Evolutionary conservation across 148 eudicot species (phyloP).

Genomic region (Camellia granthamiana): DNA sequence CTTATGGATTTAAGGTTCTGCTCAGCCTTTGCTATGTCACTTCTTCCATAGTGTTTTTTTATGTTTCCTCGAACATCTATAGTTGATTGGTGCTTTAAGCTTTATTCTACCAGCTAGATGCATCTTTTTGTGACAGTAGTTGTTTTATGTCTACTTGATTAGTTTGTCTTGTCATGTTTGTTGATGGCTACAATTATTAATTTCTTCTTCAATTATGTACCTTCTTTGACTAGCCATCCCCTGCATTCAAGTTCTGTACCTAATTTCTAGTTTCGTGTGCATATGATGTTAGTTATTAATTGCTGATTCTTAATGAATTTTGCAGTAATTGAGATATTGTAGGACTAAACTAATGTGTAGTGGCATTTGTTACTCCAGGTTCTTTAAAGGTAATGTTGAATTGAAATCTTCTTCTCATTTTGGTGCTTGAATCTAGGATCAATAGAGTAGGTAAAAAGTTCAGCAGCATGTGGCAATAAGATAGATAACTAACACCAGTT

Average conservation of each 20-base stretch:
- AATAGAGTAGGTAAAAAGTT: not conserved
- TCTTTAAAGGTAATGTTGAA: not conserved
- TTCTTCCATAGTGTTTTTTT: not conserved
- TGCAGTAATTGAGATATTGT: not conserved
- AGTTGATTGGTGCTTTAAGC: too few species aligned
- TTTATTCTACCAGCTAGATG: too few species aligned
- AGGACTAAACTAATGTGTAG: not conserved
- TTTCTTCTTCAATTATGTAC: not conserved
- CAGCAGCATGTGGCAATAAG: not conserved
- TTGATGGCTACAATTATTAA: not conserved
- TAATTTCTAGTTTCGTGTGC: too few species aligned
- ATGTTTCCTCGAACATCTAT: not conserved
- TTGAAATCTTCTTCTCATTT: not conserved
- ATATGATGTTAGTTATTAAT: too few species aligned
- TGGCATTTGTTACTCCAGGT: not conserved
- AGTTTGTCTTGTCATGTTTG: not conserved
- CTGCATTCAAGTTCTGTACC: too few species aligned
- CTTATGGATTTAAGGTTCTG: constrained; percentile 85
- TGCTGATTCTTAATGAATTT: too few species aligned
- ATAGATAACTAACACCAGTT: not conserved
- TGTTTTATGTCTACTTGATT: not conserved
- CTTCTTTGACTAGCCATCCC: not conserved
- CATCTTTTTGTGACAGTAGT: too few species aligned
- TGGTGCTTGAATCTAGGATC: not conserved
- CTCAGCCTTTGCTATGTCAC: not conserved